These are phyloP conservation scores for Neurospora sp. DNA, from an alignment of 495 filamentous ascomycete genomes.

Conservation along the genomic window DNA sequence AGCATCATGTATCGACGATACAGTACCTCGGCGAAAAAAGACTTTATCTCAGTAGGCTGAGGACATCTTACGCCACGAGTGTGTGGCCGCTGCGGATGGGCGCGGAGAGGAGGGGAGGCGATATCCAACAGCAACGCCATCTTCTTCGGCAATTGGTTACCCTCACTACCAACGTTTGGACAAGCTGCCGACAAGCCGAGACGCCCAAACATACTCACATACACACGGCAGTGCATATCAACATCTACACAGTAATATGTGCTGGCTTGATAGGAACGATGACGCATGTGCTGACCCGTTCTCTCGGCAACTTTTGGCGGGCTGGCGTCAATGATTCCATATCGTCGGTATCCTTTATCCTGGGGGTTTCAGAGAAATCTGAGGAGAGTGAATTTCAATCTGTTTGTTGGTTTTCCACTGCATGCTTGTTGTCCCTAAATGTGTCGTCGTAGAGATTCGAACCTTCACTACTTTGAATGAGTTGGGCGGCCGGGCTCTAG, in stretches of 20 bases:
- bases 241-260: not conserved
- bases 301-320: not conserved
- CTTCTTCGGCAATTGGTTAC: not conserved
- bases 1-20: not conserved
- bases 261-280: not conserved
- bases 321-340: not conserved
- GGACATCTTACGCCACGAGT: not conserved
- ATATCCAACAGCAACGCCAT: not conserved
- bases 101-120: not conserved
- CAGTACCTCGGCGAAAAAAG: not conserved
- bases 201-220: not conserved
- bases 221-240: slow-evolving; percentile 1
- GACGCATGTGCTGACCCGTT: not conserved
- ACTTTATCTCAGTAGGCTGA: not conserved
- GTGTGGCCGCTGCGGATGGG: not conserved
- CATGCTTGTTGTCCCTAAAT: not conserved
- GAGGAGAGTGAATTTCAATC: not conserved
- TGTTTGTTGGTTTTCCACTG: not conserved
- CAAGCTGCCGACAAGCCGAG: slow-evolving; percentile 4
- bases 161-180: not conserved
- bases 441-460: not conserved
- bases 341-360: not conserved
- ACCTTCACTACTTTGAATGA: not conserved
- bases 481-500: not conserved
- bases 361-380: not conserved